phyloP scores from a whole-genome alignment of 768 basidiomycete species.

The Amanita brunnescens region DNA sequence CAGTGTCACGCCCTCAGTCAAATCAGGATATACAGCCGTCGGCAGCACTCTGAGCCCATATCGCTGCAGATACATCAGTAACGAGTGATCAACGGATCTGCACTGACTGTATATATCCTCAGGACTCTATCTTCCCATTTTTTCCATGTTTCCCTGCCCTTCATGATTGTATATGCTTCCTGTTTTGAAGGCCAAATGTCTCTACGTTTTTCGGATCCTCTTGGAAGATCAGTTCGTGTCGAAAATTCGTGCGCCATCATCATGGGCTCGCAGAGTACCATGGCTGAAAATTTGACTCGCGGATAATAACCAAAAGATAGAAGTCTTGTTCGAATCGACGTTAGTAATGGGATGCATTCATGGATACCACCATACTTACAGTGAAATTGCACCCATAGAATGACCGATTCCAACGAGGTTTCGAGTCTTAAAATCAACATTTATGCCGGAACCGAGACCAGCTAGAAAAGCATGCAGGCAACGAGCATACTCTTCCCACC shows the following conservation, averaged over 20 bases:
- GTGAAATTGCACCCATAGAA: constrained; percentile 47
- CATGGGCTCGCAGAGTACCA: constrained; percentile 42
- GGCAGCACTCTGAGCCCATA: constrained; percentile 33
- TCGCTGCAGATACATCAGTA: constrained; percentile 22
- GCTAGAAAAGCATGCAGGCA: constrained; percentile 38
- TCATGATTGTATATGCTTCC: constrained; percentile 34
- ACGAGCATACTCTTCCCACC: constrained; percentile 47
- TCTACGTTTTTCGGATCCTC: constrained; percentile 29
- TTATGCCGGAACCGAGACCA: constrained; percentile 38
- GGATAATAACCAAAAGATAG: constrained; percentile 35
- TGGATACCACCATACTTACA: constrained; percentile 12
- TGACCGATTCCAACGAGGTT: constrained; percentile 32
- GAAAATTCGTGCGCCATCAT: constrained; percentile 17
- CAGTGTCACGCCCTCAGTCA: constrained; percentile 38
- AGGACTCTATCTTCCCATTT: constrained; percentile 43
- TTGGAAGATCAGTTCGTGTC: constrained; percentile 16
- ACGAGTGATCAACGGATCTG: constrained; percentile 14
- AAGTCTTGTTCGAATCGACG: constrained; percentile 20
- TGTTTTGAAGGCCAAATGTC: constrained; percentile 46
- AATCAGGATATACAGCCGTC: constrained; percentile 32
- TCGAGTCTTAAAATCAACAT: constrained; percentile 39
- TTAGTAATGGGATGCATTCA: background rate
- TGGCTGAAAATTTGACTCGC: constrained; percentile 24
- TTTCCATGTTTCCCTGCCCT: constrained; percentile 31
- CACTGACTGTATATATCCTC: constrained; percentile 24